Conservation (phyloP, 257 asterid species). For the Buddleja alternifolia region DNA sequence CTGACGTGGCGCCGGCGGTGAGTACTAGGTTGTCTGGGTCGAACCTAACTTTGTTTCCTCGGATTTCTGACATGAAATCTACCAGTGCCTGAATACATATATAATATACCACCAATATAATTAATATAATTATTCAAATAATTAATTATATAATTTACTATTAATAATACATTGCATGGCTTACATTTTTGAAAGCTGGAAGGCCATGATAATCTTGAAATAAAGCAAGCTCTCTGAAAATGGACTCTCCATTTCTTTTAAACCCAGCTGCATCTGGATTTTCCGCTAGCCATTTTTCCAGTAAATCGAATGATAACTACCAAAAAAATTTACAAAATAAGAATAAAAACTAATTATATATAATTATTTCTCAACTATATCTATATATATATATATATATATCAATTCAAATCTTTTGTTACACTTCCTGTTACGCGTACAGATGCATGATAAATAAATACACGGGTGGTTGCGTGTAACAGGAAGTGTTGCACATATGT, state of each 20-base stretch:
- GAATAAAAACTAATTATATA: background rate
- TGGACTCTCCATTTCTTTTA: conserved; percentile 53
- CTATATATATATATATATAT: no score
- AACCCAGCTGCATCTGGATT: conserved; percentile 62
- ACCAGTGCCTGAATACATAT: conserved; percentile 64
- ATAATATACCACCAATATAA: no score
- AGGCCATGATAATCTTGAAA: conserved; percentile 77
- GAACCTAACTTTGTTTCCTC: conserved; percentile 68
- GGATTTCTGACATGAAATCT: conserved; percentile 67
- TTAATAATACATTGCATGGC: conserved; percentile 14
- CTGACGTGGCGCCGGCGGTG: conserved; percentile 85
- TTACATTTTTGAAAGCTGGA: conserved; percentile 54
- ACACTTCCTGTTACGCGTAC: no score
- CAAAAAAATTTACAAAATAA: background rate
- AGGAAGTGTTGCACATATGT: no score
- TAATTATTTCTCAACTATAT: background rate
- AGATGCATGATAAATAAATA: no score
- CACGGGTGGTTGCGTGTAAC: no score
- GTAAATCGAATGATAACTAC: conserved; percentile 62
- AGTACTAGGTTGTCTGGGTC: conserved; percentile 65
- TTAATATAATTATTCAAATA: no score
- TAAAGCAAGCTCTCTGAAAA: conserved; percentile 70
- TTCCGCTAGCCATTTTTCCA: conserved; percentile 56
- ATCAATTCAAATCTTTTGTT: no score
- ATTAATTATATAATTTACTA: background rate